Evolutionary conservation across 768 basidiomycete species (phyloP), one percentile per base, ranked within the genome.

Genomic region (Hericium rajendrae): DNA sequence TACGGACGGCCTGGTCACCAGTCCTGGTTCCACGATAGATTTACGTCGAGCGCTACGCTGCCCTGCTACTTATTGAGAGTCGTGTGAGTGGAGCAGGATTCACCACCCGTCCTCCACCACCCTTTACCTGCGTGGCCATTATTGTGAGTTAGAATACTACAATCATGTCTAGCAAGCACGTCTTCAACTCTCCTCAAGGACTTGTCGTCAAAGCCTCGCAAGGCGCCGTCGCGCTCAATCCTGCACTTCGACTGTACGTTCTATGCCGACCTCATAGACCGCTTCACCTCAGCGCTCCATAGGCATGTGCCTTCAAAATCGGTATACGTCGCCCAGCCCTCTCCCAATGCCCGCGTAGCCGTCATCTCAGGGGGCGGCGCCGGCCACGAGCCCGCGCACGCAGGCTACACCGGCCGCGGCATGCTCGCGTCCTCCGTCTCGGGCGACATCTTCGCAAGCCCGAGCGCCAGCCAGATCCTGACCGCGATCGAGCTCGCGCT

Each of bases 391-490:
- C 82, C 83, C 3, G 80, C 81, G 0, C 78, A 81, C 61, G 77
- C 77, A 4, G 77, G 74, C 0, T 82, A 82, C 60, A 80, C 80
- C 4, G 83, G 82, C 5, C 62, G 67, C n/a, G 81, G 82, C 16
- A 78, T 83, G 71, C 74, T 84, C 24, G 63, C 73, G 10, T 81
- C 80, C 1, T 76, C 76, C 4, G 78, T 83, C 6, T 78, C 76
- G n/a, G 83, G 82, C 2, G 81, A 84, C 52, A 77, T 82, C 18
- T 84, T 84, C 62, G 81, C 83, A 10, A 80, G 77, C 49, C 84
- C 82, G 0, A 82, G 79, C 60, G 79, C 81, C n/a, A 75, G 75
- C 51, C 81, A 83, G 65, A 77, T 84, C 49, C 57, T 76, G n/a
- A 69, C 70, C 11, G 75, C 76, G 3, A 73, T 84, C 57, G 67